Base-by-base conservation (phyloP, 2,329 filamentous ascomycete species). In the Neobulgaria alba region DNA sequence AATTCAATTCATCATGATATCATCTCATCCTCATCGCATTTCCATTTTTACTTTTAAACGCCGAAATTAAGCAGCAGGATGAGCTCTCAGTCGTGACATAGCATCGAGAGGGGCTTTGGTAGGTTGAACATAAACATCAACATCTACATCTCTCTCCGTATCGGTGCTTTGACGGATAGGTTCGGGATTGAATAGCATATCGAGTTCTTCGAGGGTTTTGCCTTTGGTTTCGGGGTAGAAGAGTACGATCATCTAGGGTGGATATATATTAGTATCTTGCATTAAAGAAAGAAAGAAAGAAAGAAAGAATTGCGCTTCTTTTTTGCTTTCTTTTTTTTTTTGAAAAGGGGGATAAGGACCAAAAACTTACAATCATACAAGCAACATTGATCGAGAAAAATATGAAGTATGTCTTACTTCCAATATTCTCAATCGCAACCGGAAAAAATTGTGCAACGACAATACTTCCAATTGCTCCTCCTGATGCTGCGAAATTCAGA, bases 371-470 rank as follows among this genome's bases (percentile, higher is more conserved):
- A 3, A 67, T 64, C 14, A 71, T 63, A 40, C 66, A 72, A 10
- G 61, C 57, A 5, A 72, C 38, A 48, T 74, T 74, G 18, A 73
- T 61, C 5, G 60, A 61, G 66, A 74, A 73, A 52, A 77, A 77
- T 45, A 76, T 69, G 47, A 76, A 76, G 54, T 76, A 77, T 2
- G 73, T 67, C 15, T 63, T 65, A 10, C 67, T 68, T 3, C 72
- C 71, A 15, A 75, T 61, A 2, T 58, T 62, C 20, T 64, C 61
- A 33, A 75, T 67, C 3, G 71, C 73, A 1, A 75, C 61, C 1
- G 73, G 72, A 73, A 73, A 78, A 10, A 71, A 64, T 42, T 75
- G 69, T 0, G 70, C 66, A 1, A 70, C 69, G 19, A 74, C 60
- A 36, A 77, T 68, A 19, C 72, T 70, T 0, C 72, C 74, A 29